phyloP scores from a whole-genome alignment of 257 asterid species.

The Fraxinus quadrangulata region DNA sequence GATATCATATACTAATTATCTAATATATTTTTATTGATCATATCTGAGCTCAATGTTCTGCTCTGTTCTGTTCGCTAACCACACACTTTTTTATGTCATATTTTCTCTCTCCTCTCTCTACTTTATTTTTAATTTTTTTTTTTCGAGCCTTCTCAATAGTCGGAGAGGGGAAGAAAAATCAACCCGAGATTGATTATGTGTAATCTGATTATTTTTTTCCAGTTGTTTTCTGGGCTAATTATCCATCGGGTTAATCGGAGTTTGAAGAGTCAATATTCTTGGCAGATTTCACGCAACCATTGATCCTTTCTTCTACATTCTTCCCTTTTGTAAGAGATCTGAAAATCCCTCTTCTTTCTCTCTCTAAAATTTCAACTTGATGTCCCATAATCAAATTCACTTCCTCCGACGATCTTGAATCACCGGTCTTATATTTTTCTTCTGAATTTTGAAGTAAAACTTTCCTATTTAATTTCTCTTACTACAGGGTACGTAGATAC shows the following conservation, averaged over 20 bases:
- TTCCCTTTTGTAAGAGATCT: constrained; percentile 32
- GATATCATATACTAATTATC: no score
- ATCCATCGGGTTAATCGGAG: constrained; percentile 4
- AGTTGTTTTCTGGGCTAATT: constrained; percentile 25
- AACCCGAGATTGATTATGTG: background rate
- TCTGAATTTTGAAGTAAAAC: background rate
- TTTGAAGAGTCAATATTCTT: constrained; percentile 20
- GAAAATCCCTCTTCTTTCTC: background rate
- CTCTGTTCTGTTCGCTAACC: constrained; percentile 44
- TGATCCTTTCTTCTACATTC: constrained; percentile 28
- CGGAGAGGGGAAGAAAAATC: background rate
- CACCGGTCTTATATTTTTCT: background rate
- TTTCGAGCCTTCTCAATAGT: constrained; percentile 39
- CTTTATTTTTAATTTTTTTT: constrained; percentile 22
- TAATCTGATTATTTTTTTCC: background rate
- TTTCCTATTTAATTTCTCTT: background rate
- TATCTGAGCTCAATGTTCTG: constrained; percentile 28
- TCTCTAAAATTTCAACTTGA: background rate
- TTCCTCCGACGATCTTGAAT: constrained; percentile 24
- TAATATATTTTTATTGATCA: background rate
- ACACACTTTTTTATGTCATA: constrained; percentile 31
- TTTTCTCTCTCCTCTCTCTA: constrained; percentile 1
- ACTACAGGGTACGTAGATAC: background rate
- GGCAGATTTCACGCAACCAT: constrained; percentile 31
- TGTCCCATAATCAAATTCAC: constrained; percentile 11